phyloP scores from a whole-genome alignment of 176 grass and related monocot genomes.

The Eragrostis nindensis region DNA sequence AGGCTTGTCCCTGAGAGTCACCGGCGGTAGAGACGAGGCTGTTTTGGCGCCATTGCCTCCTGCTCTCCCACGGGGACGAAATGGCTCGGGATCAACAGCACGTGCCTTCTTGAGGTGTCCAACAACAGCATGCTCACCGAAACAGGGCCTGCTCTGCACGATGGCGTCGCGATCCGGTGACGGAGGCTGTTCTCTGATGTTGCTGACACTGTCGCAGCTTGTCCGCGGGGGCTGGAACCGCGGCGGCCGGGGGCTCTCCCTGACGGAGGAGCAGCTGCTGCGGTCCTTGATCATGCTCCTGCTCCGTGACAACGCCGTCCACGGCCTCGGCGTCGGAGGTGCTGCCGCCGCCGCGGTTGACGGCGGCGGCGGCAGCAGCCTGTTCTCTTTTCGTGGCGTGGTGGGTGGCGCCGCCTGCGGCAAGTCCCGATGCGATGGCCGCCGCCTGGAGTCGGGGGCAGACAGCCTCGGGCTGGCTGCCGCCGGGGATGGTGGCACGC shows the following conservation, averaged over 20 bases:
- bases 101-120: conserved; percentile 4
- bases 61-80: background rate
- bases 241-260: conserved; percentile 22
- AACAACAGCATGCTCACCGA: background rate
- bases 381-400: conserved; percentile 52
- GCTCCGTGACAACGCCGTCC: conserved; percentile 37
- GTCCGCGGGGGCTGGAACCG: conserved; percentile 18
- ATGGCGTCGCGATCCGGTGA: background rate
- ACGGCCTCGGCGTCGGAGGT: conserved; percentile 26
- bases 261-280: background rate
- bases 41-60: background rate
- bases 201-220: conserved; percentile 1
- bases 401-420: background rate
- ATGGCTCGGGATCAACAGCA: conserved; percentile 17
- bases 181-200: background rate
- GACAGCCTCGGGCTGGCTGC: conserved; percentile 28
- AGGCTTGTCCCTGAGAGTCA: background rate
- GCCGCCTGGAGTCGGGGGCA: conserved; percentile 3
- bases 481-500: background rate
- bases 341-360: background rate
- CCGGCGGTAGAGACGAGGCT: background rate
- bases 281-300: conserved; percentile 47
- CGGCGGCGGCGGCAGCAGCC: conserved; percentile 5
- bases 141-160: background rate
- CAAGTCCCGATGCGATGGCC: background rate